Evolutionary conservation across 768 basidiomycete genomes (phyloP).

Genomic region (Lactifluus subvellereus): DNA sequence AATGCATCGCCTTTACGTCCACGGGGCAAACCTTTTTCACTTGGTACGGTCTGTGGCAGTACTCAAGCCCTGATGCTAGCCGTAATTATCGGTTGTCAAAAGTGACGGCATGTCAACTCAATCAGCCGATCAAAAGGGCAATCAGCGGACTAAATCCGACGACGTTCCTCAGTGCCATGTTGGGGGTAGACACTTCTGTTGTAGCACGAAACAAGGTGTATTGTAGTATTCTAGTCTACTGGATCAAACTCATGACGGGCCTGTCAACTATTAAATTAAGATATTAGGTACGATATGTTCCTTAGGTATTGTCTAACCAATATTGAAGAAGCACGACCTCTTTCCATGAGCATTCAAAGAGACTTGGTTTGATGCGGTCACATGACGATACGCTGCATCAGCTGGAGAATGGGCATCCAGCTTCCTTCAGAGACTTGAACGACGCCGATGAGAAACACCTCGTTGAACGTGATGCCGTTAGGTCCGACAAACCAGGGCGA

Average conservation of each 20-base stretch:
- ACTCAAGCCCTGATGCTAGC: neutral
- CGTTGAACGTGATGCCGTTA: constrained; percentile 6
- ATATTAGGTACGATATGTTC: constrained; percentile 1
- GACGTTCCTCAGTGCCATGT: neutral
- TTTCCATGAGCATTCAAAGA: neutral
- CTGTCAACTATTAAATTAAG: neutral
- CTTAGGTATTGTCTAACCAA: neutral
- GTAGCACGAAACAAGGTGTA: neutral
- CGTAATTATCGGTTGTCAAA: neutral
- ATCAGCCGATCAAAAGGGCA: neutral
- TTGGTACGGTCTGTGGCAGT: neutral
- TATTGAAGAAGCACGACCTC: neutral
- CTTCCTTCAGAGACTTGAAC: constrained; percentile 20
- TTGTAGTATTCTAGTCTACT: neutral
- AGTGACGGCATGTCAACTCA: neutral
- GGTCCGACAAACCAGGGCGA: constrained; percentile 3
- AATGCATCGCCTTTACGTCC: neutral
- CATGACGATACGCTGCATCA: constrained; percentile 7
- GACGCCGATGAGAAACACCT: constrained; percentile 19
- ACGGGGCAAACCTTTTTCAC: neutral
- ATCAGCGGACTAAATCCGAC: neutral
- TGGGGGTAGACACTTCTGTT: neutral
- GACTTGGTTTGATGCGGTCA: neutral
- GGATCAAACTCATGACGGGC: neutral
- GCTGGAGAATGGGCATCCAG: constrained; percentile 22